Evolutionary conservation across 495 filamentous ascomycete species (phyloP), one percentile per base, ranked within the genome.

Genomic region (Penicillium simplicissimum): DNA sequence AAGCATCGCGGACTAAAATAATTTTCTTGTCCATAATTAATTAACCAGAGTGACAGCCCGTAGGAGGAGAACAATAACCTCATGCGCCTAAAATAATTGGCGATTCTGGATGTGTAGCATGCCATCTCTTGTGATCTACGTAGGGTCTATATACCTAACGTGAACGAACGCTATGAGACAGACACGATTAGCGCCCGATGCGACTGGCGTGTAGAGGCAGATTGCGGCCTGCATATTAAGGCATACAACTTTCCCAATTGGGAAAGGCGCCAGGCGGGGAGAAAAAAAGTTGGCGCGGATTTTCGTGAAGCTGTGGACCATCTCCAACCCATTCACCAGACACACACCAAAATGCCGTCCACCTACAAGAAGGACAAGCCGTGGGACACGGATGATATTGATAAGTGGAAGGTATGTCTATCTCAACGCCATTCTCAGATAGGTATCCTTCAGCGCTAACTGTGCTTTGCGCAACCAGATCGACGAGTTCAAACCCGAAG

Each of bases 351-450:
- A 42, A 97, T 97, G 94, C 94, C 94, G 58, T 96, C 91, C 55
- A 97, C 91, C 58, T 88, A 97, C 80, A 95, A 97, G 60, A 88
- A 84, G 60, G 92, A 97, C 6, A 98, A 98, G 74, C 91, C 95
- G 37, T 98, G 94, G 95, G 94, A 98, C 74, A 97, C 92, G 52
- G 92, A 95, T 59, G 95, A 97, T 68, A 92, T 97, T 64, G 94
- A 98, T 74, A 96, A 96, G 72, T 98, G 94, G 94, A 95, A 93
- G 84, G 85, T 91, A 63, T 58, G 67, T n/a, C 71, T 37, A 14
- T 25, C 8, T 17, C 6, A 31, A 31, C 9, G 8, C 38, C 23
- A 4, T 10, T 34, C 35, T 19, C 47, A 4, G 0, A 43, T 15
- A 35, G n/a, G 8, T 36, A 8, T 38, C 55, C 38, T 40, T 45